A percentile compares a stretch with the other conserved stretches of the same genome.
phyloP scores from a whole-genome alignment of 2,329 filamentous ascomycete genomes.

The Berkeleyomyces rouxiae region DNA sequence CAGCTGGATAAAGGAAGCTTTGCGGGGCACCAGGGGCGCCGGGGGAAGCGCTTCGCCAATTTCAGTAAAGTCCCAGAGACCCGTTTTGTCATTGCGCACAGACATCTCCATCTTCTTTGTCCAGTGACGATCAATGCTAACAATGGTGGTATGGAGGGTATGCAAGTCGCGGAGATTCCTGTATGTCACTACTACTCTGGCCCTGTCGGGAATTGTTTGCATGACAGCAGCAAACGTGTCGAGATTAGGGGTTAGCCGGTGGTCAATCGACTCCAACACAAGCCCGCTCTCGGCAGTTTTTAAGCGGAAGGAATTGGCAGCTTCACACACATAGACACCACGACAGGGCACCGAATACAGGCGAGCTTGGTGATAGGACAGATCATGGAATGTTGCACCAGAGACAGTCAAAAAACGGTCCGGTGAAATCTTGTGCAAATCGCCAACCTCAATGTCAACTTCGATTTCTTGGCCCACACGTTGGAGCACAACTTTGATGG shows the following conservation, averaged over 20 bases:
- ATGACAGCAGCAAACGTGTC: slow-evolving; percentile 83
- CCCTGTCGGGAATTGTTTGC: slow-evolving; percentile 64
- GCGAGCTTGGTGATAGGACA: slow-evolving; percentile 96
- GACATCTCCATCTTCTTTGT: slow-evolving; percentile 86
- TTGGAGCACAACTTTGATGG: slow-evolving; percentile 69
- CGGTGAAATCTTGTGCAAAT: slow-evolving; percentile 87
- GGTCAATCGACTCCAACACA: slow-evolving; percentile 83
- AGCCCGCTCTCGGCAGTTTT: slow-evolving; percentile 83
- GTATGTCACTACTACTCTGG: slow-evolving; percentile 84
- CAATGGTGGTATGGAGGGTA: slow-evolving; percentile 80
- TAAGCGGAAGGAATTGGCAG: slow-evolving; percentile 85
- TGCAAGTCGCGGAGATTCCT: slow-evolving; percentile 91
- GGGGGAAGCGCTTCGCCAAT: slow-evolving; percentile 68
- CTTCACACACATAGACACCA: slow-evolving; percentile 90
- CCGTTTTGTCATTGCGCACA: slow-evolving; percentile 73
- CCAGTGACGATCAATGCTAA: slow-evolving; percentile 92
- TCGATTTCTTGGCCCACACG: slow-evolving; percentile 77
- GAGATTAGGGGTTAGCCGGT: slow-evolving; percentile 77
- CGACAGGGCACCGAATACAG: slow-evolving; percentile 84
- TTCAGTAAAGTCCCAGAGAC: slow-evolving; percentile 87
- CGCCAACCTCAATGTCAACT: slow-evolving; percentile 68
- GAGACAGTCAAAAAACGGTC: slow-evolving; percentile 91
- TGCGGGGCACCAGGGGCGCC: slow-evolving; percentile 51
- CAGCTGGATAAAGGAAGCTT: slow-evolving; percentile 81
- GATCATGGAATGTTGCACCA: slow-evolving; percentile 83